Conservation (phyloP, 2,329 filamentous ascomycete species). For the Pseudogymnoascus sp. region DNA sequence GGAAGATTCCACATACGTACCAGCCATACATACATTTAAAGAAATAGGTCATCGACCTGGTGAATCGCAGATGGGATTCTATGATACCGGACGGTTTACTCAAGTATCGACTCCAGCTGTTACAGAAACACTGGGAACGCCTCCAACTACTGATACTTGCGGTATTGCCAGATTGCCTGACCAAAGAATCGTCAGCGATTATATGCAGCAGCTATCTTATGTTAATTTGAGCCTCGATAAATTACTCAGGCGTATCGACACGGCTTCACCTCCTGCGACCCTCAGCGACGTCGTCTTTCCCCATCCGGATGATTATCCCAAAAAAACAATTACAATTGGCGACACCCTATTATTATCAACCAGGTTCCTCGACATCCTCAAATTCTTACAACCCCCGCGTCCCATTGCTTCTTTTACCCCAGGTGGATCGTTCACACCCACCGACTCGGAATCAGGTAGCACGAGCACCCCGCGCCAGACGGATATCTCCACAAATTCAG, state of each 20-base stretch:
- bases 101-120: not conserved
- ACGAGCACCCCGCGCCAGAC: not conserved
- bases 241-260: not conserved
- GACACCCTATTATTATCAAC: not conserved
- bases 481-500: not conserved
- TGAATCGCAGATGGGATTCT: not conserved
- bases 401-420: not conserved
- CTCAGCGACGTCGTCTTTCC: constrained; percentile 1
- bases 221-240: not conserved
- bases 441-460: not conserved
- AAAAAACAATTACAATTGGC: not conserved
- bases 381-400: not conserved
- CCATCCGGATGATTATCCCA: constrained; percentile 2
- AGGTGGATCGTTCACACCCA: not conserved
- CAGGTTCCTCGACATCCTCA: not conserved
- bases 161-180: not conserved
- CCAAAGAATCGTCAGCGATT: not conserved
- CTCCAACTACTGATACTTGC: not conserved
- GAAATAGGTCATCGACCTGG: not conserved
- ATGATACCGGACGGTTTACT: not conserved
- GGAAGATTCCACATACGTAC: not conserved
- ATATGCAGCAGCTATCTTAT: constrained; percentile 5
- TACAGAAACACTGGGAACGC: not conserved
- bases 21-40: not conserved
- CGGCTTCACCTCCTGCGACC: not conserved